A percentile compares a stretch with the other conserved stretches of the same genome.
These are phyloP conservation scores for Lantana camara DNA, from an alignment of 257 asterid species.

Conservation along the genomic window DNA sequence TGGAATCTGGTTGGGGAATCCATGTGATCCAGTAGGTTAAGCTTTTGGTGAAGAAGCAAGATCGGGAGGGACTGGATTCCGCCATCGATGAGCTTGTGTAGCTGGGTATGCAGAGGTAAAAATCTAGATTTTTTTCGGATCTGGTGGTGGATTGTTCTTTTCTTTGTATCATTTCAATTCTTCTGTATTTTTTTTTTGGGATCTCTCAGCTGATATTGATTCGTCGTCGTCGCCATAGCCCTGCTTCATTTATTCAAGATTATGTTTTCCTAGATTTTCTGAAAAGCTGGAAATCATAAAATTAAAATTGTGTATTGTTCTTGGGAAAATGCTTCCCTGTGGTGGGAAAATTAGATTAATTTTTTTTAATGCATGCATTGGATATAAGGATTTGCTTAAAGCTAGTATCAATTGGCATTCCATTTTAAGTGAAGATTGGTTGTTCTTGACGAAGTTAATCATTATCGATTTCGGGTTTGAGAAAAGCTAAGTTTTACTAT, in stretches of 20 bases:
- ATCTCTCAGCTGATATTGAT: neutral
- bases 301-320: no score
- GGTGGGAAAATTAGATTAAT: neutral
- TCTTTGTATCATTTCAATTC: neutral
- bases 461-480: no score
- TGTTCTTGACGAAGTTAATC: neutral
- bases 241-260: no score
- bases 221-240: no score
- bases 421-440: neutral
- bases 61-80: no score
- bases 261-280: slow-evolving; percentile 18
- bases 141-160: slow-evolving; percentile 49
- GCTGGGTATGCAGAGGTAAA: no score
- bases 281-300: neutral
- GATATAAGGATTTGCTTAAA: neutral
- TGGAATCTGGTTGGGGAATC: slow-evolving; percentile 88
- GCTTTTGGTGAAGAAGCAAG: slow-evolving; percentile 67
- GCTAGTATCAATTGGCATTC: neutral
- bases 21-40: slow-evolving; percentile 95
- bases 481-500: no score
- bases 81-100: no score
- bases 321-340: neutral
- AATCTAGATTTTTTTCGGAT: no score
- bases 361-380: neutral
- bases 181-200: slow-evolving; percentile 1